phyloP scores from a whole-genome alignment of 257 asterid genomes.

The Forsythia viridissima region DNA sequence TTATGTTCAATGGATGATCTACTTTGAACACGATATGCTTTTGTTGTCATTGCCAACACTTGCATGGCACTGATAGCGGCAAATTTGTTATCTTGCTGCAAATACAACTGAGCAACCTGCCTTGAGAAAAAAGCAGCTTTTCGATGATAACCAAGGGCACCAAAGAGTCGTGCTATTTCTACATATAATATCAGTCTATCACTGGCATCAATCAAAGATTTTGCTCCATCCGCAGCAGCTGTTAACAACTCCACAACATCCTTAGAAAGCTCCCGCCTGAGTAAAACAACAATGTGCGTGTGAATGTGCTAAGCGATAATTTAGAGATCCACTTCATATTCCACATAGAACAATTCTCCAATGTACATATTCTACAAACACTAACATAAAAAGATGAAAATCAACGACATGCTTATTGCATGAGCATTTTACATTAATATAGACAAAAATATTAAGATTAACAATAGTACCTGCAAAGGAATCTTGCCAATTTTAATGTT shows the following conservation, averaged over 20 bases:
- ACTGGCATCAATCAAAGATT: constrained; percentile 92
- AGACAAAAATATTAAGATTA: constrained; percentile 13
- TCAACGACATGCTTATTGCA: not conserved
- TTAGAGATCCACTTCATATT: not conserved
- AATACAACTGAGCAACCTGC: constrained; percentile 96
- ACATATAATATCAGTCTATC: constrained; percentile 83
- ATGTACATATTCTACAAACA: not conserved
- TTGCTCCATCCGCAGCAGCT: constrained; percentile 95
- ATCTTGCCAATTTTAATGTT: constrained; percentile 90
- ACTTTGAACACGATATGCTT: constrained; percentile 96
- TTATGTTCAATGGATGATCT: constrained; percentile 70
- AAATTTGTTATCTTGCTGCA: constrained; percentile 89
- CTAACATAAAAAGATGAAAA: not conserved
- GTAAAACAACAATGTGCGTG: constrained; percentile 11
- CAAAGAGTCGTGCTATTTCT: constrained; percentile 95
- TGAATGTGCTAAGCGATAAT: not conserved
- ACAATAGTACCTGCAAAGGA: constrained; percentile 83
- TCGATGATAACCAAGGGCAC: constrained; percentile 89
- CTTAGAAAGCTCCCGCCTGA: constrained; percentile 91
- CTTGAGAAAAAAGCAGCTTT: constrained; percentile 99
- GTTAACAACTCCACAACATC: constrained; percentile 93
- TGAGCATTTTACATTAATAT: not conserved
- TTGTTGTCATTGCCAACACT: constrained; percentile 97
- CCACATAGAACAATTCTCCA: constrained; percentile 13
- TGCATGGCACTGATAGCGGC: constrained; percentile 99